Evolutionary conservation across 177 flowering plant species (phyloP).

Genomic region (Vitis hybrid): DNA sequence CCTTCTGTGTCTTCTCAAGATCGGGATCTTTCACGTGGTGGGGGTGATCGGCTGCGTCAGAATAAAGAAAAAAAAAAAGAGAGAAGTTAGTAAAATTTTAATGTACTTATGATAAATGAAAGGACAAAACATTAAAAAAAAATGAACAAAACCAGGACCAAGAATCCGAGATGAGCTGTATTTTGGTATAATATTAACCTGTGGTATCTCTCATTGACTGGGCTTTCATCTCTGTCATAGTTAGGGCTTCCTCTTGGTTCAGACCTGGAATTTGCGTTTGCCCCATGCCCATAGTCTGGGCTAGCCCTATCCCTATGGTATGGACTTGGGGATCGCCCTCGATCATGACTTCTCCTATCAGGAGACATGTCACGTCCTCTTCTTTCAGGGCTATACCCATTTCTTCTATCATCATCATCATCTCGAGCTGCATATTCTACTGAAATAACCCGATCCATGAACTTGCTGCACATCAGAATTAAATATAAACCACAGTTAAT

Average conservation of each 20-base stretch:
- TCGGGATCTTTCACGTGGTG: slow-evolving; percentile 5
- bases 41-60: slow-evolving; percentile 21
- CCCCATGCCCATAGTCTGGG: slow-evolving; percentile 52
- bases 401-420: slow-evolving; percentile 53
- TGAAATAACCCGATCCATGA: slow-evolving; percentile 65
- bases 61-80: not conserved
- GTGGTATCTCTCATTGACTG: slow-evolving; percentile 35
- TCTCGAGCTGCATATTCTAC: slow-evolving; percentile 70
- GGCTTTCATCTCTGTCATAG: slow-evolving; percentile 36
- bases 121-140: not conserved
- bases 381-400: slow-evolving; percentile 50
- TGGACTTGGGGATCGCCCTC: slow-evolving; percentile 48
- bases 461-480: slow-evolving; percentile 38
- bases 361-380: slow-evolving; percentile 54
- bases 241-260: slow-evolving; percentile 32
- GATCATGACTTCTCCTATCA: slow-evolving; percentile 30
- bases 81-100: not conserved
- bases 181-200: slow-evolving; percentile 27
- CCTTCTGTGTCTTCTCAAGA: slow-evolving; percentile 14
- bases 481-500: not conserved
- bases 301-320: slow-evolving; percentile 50
- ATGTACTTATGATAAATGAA: not conserved
- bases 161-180: not conserved
- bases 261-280: slow-evolving; percentile 18
- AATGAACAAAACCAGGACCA: not conserved